Evolutionary conservation across 1,284 basidiomycete species (phyloP), one percentile per base, ranked within the genome.

Genomic region (Ceratobasidium sp.): DNA sequence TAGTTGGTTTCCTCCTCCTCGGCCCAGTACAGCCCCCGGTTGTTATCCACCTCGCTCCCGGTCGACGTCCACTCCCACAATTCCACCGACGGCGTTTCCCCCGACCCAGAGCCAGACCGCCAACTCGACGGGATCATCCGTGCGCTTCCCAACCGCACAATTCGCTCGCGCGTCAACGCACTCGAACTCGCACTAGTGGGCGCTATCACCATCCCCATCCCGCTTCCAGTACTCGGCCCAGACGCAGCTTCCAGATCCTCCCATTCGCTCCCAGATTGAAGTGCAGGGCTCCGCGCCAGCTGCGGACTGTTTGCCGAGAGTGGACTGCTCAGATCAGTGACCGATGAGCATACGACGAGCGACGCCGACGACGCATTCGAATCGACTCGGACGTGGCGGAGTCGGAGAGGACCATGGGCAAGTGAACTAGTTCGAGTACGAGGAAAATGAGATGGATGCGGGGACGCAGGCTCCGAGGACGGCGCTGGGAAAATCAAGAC

Each of bases 401-500:
- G 64, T 42, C 75, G 39, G 20, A 72, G 67, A 9, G 67, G 69
- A 9, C 56, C 69, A 55, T 72, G 28, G 23, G 69, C 69, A 28
- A 72, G 56, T 44, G 69, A 58, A 13, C 39, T 53, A 18, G 67
- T 56, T 20, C 69, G 33, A n/a, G 69, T 18, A 42, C 53, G 58
- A 12, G 64, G 15, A 13, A 28, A 20, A 56, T 20, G 5, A 69
- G 67, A 69, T 26, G 73, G 63, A 23, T 60, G 75, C 26, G 72
- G 75, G 39, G 75, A 77, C 53, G 64, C 75, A 46, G 75, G 75
- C 64, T 77, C 75, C 15, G 75, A 77, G 18, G 75, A 53, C 23
- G 75, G 51, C 9, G 75, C 75, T 60, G 75, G 75, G 75, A 77
- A 77, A 77, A 77, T 77, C 63, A 77, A 55, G 64, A 77, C 53